Evolutionary conservation across 257 asterid species (phyloP).

Genomic region (Solanum boliviense): DNA sequence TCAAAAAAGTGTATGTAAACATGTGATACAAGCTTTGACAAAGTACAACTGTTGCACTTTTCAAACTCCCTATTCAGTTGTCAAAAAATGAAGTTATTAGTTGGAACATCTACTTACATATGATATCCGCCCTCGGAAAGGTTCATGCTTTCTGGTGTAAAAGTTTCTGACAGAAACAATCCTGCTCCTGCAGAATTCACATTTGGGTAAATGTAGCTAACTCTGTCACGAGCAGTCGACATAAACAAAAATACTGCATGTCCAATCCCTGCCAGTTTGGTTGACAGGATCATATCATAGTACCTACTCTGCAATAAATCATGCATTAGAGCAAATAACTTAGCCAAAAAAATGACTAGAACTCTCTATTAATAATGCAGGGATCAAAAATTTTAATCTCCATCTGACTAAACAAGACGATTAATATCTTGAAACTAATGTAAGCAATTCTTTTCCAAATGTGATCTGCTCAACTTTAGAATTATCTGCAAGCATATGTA

Average conservation of each 20-base stretch:
- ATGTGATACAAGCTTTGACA: background rate
- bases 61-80: background rate
- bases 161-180: conserved; percentile 50
- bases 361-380: background rate
- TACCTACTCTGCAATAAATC: conserved; percentile 55
- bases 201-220: conserved; percentile 73
- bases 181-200: conserved; percentile 88
- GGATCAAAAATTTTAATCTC: background rate
- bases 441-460: background rate
- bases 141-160: conserved; percentile 44
- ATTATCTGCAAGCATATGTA: background rate
- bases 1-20: background rate
- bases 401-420: background rate
- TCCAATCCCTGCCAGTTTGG: conserved; percentile 77
- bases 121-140: conserved; percentile 69
- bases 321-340: background rate
- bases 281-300: conserved; percentile 69
- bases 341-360: background rate
- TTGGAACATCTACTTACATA: conserved; percentile 31
- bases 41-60: background rate
- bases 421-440: background rate
- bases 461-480: background rate
- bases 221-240: conserved; percentile 69
- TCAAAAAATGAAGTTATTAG: background rate
- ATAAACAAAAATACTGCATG: conserved; percentile 76